These are phyloP conservation scores for Crotalaria pallida DNA, from an alignment of 306 rosid species.

Conservation along the genomic window DNA sequence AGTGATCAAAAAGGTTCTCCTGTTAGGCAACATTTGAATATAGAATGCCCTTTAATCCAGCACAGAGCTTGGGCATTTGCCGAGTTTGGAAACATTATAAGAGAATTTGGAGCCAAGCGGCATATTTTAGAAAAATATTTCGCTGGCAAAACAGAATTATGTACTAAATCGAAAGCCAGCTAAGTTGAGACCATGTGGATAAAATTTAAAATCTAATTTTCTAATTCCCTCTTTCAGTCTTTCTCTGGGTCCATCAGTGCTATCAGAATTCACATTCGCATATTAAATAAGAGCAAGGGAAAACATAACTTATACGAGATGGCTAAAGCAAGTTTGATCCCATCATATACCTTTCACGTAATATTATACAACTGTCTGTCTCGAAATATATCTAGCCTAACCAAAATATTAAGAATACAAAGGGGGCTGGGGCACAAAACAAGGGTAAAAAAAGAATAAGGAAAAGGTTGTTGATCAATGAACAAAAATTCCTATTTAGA, in stretches of 20 bases:
- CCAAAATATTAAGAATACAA: constrained; percentile 22
- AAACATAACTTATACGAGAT: neutral
- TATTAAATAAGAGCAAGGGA: neutral
- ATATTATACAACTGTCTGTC: constrained; percentile 43
- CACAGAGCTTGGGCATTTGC: neutral
- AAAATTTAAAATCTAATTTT: neutral
- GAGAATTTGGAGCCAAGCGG: neutral
- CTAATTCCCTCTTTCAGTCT: neutral
- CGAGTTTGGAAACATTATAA: neutral
- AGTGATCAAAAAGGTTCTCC: neutral
- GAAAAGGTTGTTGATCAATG: constrained; percentile 31
- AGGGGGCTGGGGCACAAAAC: neutral
- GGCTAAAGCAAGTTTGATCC: neutral
- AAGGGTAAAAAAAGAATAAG: constrained; percentile 12
- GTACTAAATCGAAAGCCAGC: neutral
- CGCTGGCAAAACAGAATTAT: neutral
- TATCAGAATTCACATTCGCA: constrained; percentile 6
- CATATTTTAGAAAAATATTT: neutral
- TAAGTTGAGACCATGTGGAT: neutral
- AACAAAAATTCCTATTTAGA: constrained; percentile 55
- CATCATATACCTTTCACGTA: constrained; percentile 28
- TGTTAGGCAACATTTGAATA: neutral
- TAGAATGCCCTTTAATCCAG: neutral
- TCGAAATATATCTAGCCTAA: constrained; percentile 27
- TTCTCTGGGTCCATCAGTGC: neutral